These are phyloP conservation scores for Scortechinia acanthostroma DNA, from an alignment of 2,329 filamentous ascomycete species.

Conservation along the genomic window DNA sequence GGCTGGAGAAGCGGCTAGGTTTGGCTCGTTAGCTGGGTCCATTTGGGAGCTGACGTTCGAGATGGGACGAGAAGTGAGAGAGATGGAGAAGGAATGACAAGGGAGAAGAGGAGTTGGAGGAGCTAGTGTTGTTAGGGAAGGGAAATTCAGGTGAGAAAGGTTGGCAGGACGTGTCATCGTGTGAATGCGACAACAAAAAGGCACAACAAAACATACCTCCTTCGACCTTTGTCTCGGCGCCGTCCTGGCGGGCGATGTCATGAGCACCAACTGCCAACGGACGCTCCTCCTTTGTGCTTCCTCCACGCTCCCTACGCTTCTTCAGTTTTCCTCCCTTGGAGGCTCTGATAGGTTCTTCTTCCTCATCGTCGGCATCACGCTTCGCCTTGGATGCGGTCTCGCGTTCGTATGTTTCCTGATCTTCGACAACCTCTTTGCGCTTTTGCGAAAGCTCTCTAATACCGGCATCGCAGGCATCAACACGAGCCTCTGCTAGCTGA, in stretches of 20 bases:
- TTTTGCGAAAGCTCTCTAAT: constrained; percentile 50
- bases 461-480: constrained; percentile 47
- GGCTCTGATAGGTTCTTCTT: constrained; percentile 6
- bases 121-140: too few relatives aligned
- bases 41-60: background rate
- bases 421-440: constrained; percentile 39
- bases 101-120: too few relatives aligned
- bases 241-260: background rate
- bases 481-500: constrained; percentile 45
- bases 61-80: too few relatives aligned
- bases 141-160: too few relatives aligned
- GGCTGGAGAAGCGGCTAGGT: background rate
- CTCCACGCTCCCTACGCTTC: background rate
- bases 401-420: constrained; percentile 32
- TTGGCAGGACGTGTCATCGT: too few relatives aligned
- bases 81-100: too few relatives aligned
- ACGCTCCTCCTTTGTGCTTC: background rate
- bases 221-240: background rate
- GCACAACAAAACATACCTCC: constrained; percentile 1
- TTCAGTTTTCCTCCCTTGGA: background rate
- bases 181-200: too few relatives aligned
- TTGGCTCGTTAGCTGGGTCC: background rate
- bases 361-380: constrained; percentile 37
- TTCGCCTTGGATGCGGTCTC: constrained; percentile 35
- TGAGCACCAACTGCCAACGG: background rate